Percentiles rank a stretch among this genome's conserved stretches.
Evolutionary conservation across 2,329 filamentous ascomycete species (phyloP).

Genomic region (Teratosphaeria destructans): DNA sequence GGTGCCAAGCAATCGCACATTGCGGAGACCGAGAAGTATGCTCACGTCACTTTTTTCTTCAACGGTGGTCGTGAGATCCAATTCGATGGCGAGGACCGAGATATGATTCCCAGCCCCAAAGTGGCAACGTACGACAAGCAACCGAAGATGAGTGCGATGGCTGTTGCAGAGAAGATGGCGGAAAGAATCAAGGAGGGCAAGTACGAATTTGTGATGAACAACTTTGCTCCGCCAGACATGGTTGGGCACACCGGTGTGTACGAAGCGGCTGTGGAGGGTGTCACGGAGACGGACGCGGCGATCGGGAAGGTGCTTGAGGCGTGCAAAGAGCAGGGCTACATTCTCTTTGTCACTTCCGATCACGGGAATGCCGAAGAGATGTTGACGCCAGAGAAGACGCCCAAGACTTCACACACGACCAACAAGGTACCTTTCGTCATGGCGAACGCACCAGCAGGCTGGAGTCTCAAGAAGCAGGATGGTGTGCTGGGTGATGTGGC

Average conservation of each 20-base stretch:
- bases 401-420: conserved; percentile 95
- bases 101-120: conserved; percentile 89
- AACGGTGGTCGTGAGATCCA: conserved; percentile 97
- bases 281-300: conserved; percentile 79
- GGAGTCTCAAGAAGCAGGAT: conserved; percentile 70
- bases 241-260: conserved; percentile 95
- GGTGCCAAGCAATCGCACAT: conserved; percentile 87
- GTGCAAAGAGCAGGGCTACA: conserved; percentile 86
- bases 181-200: conserved; percentile 77
- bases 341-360: conserved; percentile 91
- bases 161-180: conserved; percentile 77
- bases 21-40: conserved; percentile 98
- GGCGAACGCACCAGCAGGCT: conserved; percentile 88
- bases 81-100: conserved; percentile 81
- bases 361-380: conserved; percentile 99
- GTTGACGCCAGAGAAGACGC: conserved; percentile 89
- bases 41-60: conserved; percentile 99
- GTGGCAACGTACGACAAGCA: conserved; percentile 92
- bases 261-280: conserved; percentile 79
- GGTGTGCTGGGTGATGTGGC: conserved; percentile 96
- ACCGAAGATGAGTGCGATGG: conserved; percentile 90
- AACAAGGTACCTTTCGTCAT: conserved; percentile 98
- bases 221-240: conserved; percentile 99
- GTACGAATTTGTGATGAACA: conserved; percentile 99
- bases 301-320: conserved; percentile 87